Percentiles rank a stretch among this genome's conserved stretches.
These are phyloP conservation scores for Gnomoniopsis sp. DNA, from an alignment of 2,329 filamentous ascomycete genomes.

Conservation along the genomic window DNA sequence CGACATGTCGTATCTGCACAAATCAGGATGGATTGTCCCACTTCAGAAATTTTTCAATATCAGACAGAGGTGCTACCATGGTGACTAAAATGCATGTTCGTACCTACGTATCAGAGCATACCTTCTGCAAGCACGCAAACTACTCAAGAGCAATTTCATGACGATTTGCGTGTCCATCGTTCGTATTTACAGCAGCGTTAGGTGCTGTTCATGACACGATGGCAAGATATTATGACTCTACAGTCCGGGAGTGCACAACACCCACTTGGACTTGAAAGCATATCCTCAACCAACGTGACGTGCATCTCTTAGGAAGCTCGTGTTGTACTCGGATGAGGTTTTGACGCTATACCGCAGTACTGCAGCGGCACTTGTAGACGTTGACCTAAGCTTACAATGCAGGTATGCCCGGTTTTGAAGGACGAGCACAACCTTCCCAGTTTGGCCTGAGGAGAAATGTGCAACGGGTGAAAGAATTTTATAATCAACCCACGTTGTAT, in stretches of 20 bases:
- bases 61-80: no score
- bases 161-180: no score
- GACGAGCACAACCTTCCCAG: background rate
- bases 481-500: background rate
- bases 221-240: background rate
- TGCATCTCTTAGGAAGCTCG: background rate
- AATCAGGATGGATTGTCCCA: no score
- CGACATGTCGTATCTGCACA: no score
- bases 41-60: no score
- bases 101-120: no score
- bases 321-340: background rate
- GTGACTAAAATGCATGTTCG: no score
- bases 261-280: background rate
- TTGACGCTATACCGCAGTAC: background rate
- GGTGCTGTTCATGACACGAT: background rate
- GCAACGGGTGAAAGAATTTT: background rate
- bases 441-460: background rate
- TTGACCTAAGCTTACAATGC: background rate
- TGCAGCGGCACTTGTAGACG: background rate
- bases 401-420: background rate
- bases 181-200: no score
- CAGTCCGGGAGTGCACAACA: background rate
- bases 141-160: no score
- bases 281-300: background rate
- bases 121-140: no score